A percentile compares a stretch with the other conserved stretches of the same genome.
Evolutionary conservation across 192 early-diverging fungal species (phyloP).

Genomic region (Gaertneriomyces sp.): DNA sequence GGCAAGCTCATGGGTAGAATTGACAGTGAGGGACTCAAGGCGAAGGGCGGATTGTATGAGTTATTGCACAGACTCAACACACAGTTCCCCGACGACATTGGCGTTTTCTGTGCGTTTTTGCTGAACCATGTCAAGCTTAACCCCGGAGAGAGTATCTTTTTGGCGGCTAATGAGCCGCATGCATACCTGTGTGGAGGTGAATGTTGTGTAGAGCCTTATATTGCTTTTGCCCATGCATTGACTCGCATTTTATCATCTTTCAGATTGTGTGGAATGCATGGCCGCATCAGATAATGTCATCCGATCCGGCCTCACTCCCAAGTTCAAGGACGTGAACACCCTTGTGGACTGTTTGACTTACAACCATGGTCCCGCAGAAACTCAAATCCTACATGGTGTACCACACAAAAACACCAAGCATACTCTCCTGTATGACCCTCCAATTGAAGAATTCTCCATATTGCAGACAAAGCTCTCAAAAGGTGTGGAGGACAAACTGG

Average conservation of each 20-base stretch:
- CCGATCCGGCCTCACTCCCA: constrained; percentile 93
- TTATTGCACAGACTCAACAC: constrained; percentile 68
- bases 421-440: constrained; percentile 80
- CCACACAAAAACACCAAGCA: constrained; percentile 46
- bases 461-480: constrained; percentile 54
- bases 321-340: constrained; percentile 91
- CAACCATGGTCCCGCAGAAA: constrained; percentile 68
- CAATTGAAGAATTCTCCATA: constrained; percentile 93
- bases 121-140: constrained; percentile 78
- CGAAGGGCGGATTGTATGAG: constrained; percentile 45
- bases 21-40: constrained; percentile 6
- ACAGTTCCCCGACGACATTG: constrained; percentile 90
- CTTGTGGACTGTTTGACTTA: constrained; percentile 93
- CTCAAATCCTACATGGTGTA: constrained; percentile 72
- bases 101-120: constrained; percentile 81
- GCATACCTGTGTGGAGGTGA: constrained; percentile 88
- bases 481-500: constrained; percentile 51
- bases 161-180: constrained; percentile 96
- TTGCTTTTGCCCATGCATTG: background rate
- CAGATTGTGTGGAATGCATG: constrained; percentile 98
- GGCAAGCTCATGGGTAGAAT: constrained; percentile 51
- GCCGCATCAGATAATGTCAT: constrained; percentile 97
- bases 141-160: constrained; percentile 87
- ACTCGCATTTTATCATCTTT: constrained; percentile 15
- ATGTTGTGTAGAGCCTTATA: background rate